A percentile compares a stretch with the other conserved stretches of the same genome.
Evolutionary conservation across 441 rosid genomes (phyloP).

Genomic region (Francoa sonchifolia): DNA sequence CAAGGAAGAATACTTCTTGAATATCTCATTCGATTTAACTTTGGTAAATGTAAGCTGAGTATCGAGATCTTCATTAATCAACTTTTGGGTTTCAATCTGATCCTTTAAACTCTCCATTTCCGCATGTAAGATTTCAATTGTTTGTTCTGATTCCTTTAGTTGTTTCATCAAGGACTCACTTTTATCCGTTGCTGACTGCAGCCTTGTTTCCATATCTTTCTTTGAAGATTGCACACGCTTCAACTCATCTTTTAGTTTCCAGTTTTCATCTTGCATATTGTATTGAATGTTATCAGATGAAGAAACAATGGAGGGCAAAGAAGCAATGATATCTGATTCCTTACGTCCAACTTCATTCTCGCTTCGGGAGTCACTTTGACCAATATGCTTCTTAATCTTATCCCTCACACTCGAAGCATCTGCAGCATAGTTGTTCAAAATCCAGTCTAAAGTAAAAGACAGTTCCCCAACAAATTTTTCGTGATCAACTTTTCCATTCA

Average conservation of each 20-base stretch:
- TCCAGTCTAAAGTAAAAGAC: slow-evolving; percentile 59
- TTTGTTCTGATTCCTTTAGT: slow-evolving; percentile 36
- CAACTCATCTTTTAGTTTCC: slow-evolving; percentile 22
- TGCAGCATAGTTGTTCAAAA: slow-evolving; percentile 55
- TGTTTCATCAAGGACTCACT: slow-evolving; percentile 23
- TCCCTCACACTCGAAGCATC: slow-evolving; percentile 56
- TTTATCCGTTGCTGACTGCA: slow-evolving; percentile 22
- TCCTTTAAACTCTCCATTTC: slow-evolving; percentile 40
- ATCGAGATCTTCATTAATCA: slow-evolving; percentile 69
- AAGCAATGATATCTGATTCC: slow-evolving; percentile 13
- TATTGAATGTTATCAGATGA: slow-evolving; percentile 5
- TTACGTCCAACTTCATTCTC: slow-evolving; percentile 41
- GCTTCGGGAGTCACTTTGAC: slow-evolving; percentile 45
- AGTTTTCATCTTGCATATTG: slow-evolving; percentile 20
- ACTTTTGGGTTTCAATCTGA: slow-evolving; percentile 61
- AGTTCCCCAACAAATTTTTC: slow-evolving; percentile 53
- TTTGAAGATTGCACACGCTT: slow-evolving; percentile 24
- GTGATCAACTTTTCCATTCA: slow-evolving; percentile 37
- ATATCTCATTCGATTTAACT: slow-evolving; percentile 49
- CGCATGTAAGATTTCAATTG: slow-evolving; percentile 35
- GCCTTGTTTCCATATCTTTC: slow-evolving; percentile 24
- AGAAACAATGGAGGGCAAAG: slow-evolving; percentile 8
- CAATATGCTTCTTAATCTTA: slow-evolving; percentile 49
- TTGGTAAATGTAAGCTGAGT: slow-evolving; percentile 53
- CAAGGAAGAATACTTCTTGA: slow-evolving; percentile 65